Conservation (phyloP, 2,329 filamentous ascomycete species). For the Saccharata proteae region DNA sequence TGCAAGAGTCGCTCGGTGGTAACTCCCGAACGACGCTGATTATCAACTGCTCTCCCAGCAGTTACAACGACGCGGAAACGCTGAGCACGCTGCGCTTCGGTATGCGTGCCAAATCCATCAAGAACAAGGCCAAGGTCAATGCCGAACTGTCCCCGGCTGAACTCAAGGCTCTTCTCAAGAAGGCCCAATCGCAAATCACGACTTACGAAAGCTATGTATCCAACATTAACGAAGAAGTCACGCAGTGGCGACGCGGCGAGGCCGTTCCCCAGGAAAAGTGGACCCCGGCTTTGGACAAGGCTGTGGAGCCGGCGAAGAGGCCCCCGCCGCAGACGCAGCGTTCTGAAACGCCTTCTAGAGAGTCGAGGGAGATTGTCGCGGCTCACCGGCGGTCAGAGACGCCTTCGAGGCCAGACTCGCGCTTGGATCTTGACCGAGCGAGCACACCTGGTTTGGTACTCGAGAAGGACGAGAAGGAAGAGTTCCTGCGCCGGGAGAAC, state of each 20-base stretch:
- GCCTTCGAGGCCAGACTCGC: conserved; percentile 48
- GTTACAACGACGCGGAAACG: conserved; percentile 94
- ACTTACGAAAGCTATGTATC: conserved; percentile 81
- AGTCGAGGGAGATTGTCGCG: conserved; percentile 21
- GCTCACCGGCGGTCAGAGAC: conserved; percentile 36
- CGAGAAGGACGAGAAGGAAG: conserved; percentile 93
- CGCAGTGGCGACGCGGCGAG: conserved; percentile 79
- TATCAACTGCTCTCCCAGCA: conserved; percentile 97
- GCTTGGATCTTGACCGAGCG: conserved; percentile 62
- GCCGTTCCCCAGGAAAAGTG: conserved; percentile 79
- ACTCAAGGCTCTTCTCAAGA: conserved; percentile 84
- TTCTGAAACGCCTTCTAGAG: conserved; percentile 48
- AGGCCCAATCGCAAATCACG: conserved; percentile 78
- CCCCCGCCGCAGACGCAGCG: conserved; percentile 37
- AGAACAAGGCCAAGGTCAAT: conserved; percentile 99
- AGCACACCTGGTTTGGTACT: conserved; percentile 78
- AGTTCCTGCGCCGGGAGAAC: conserved; percentile 89
- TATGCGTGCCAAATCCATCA: conserved; percentile 94
- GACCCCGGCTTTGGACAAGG: conserved; percentile 51
- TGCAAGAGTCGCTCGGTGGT: conserved; percentile 94
- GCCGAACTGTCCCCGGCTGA: conserved; percentile 92
- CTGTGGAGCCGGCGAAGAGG: conserved; percentile 38
- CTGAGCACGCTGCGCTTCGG: conserved; percentile 86
- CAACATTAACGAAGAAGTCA: conserved; percentile 72
- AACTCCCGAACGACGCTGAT: conserved; percentile 98